Base-by-base conservation (phyloP, 169 alveolate species). In the Plasmodium billcollinsi region DNA sequence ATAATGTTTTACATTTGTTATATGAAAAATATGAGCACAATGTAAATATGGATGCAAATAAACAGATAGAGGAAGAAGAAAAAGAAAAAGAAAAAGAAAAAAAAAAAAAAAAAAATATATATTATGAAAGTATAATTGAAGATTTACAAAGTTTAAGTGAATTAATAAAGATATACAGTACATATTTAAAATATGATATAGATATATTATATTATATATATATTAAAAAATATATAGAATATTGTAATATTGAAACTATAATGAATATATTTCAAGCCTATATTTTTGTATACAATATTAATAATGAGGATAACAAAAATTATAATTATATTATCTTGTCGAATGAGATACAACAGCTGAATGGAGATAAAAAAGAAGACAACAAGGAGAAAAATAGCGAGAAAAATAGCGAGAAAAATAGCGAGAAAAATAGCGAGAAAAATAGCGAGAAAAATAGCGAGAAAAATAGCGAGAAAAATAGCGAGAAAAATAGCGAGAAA, bases 81-180 rank as follows among this genome's bases (percentile, higher is more conserved):
- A 5, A 21, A 62, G 15, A 73, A 3, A 47, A 54, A 54, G 18
- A 56, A 70, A 29, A 73, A 26, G n/a, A 24, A 29, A 21, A 1
- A n/a, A 56, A 12, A 2, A 12, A 56, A 15, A 14, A 56, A 5
- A 56, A 12, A 2, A 12, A 12, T 56, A 56, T 56, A 39, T 39
- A 39, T 29, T 63, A 39, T 33, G 67, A 59, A 65, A 47, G 9
- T 24, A 66, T 39, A 65, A 65, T 49, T 45, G 67, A 59, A 50
- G 89, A 78, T 26, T 21, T 78, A 50, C 89, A 78, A 65, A 78
- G 89, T 50, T 47, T 78, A 78, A 78, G 78, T 45, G 89, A 78
- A 33, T 78, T 78, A 43, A 54, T 78, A 58, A 78, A 78, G 66
- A 78, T 78, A 65, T 70, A 70, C 61, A 78, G 26, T 47, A 65